These are phyloP conservation scores for Phascolomyces articulosus DNA, from an alignment of 371 early-diverging fungal genomes.

Conservation along the genomic window DNA sequence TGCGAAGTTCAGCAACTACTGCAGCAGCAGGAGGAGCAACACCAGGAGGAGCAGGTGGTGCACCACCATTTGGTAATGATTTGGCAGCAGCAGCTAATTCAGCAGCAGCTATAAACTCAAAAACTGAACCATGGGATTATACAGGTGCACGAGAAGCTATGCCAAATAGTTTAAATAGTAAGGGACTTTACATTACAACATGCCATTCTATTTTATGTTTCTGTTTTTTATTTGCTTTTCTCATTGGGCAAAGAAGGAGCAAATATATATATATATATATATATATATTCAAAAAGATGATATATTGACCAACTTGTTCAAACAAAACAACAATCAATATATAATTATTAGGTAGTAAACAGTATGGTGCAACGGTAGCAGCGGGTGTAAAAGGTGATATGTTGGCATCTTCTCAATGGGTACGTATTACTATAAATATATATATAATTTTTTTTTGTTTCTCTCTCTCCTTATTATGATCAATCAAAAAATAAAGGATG, in stretches of 20 bases:
- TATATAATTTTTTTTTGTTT: neutral
- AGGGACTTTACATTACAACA: no score
- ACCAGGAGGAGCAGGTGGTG: conserved; percentile 9
- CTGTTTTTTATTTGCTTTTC: no score
- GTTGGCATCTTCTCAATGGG: conserved; percentile 20
- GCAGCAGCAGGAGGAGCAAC: conserved; percentile 5
- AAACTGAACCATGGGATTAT: conserved; percentile 48
- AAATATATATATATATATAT: no score
- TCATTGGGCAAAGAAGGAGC: no score
- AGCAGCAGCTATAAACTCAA: conserved; percentile 18
- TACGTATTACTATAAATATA: neutral
- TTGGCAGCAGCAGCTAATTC: conserved; percentile 18
- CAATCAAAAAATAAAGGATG: neutral
- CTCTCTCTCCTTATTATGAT: neutral
- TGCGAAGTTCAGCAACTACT: conserved; percentile 28
- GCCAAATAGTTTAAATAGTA: conserved; percentile 12
- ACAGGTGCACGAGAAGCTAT: conserved; percentile 31
- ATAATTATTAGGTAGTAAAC: conserved; percentile 16
- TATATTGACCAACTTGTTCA: no score
- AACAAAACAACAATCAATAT: no score
- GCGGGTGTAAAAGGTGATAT: conserved; percentile 13
- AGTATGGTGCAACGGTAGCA: conserved; percentile 9
- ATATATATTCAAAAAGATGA: no score
- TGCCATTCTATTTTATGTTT: no score
- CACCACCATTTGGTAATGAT: conserved; percentile 36